These are phyloP conservation scores for Xylariaceae sp. DNA, from an alignment of 2,329 filamentous ascomycete species.

Conservation along the genomic window DNA sequence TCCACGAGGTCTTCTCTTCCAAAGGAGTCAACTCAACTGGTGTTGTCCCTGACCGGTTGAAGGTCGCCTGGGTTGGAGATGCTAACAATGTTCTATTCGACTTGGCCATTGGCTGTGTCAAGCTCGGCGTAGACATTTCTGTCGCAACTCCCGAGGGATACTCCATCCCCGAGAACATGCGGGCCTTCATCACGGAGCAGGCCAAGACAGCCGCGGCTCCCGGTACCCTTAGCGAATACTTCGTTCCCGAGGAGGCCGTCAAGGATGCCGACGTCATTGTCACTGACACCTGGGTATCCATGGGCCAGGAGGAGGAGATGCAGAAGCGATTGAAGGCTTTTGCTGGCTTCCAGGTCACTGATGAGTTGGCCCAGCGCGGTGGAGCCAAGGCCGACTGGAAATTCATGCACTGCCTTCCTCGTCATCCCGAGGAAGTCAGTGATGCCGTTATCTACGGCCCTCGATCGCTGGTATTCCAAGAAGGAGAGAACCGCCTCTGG, in stretches of 20 bases:
- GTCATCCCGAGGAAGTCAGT: constrained; percentile 85
- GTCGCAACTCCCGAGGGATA: constrained; percentile 86
- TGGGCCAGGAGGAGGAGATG: constrained; percentile 90
- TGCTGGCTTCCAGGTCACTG: constrained; percentile 84
- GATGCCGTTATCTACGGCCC: constrained; percentile 92
- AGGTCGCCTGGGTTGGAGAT: constrained; percentile 94
- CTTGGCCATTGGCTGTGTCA: constrained; percentile 78
- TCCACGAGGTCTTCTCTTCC: constrained; percentile 67
- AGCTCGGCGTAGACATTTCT: constrained; percentile 78
- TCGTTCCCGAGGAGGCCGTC: constrained; percentile 76
- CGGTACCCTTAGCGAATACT: constrained; percentile 69
- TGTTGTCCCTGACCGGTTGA: constrained; percentile 73
- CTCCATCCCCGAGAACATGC: constrained; percentile 71
- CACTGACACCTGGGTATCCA: constrained; percentile 97
- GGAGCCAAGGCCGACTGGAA: constrained; percentile 87
- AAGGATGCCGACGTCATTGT: constrained; percentile 84
- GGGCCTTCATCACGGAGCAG: constrained; percentile 62
- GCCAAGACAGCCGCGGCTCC: constrained; percentile 51
- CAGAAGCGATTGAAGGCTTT: constrained; percentile 75
- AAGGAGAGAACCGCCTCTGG: constrained; percentile 94
- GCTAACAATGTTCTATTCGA: constrained; percentile 97
- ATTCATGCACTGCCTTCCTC: constrained; percentile 97
- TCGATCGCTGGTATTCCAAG: constrained; percentile 81
- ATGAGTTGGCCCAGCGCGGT: constrained; percentile 73
- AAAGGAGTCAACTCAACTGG: constrained; percentile 34